Conservation (phyloP, 257 asterid genomes). For the Striga asiatica region DNA sequence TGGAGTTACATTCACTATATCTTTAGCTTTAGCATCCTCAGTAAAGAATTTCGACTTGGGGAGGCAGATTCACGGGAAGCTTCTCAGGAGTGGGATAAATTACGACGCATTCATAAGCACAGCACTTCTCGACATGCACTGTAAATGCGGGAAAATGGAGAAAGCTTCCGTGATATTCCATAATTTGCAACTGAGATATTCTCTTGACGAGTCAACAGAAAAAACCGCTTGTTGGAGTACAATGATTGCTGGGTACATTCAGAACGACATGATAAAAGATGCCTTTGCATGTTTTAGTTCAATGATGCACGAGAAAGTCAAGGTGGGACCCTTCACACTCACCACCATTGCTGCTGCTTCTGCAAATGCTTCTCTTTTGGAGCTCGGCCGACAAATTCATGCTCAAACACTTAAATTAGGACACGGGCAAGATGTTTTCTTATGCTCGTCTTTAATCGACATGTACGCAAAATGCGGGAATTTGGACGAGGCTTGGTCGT, state of each 20-base stretch:
- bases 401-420: conserved; percentile 44
- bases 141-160: conserved; percentile 57
- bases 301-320: conserved; percentile 34
- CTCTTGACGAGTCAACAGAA: conserved; percentile 24
- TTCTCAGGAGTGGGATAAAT: conserved; percentile 36
- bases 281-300: conserved; percentile 39
- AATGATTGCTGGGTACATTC: conserved; percentile 52
- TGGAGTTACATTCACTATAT: conserved; percentile 46
- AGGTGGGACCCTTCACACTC: conserved; percentile 42
- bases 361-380: conserved; percentile 35
- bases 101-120: conserved; percentile 35
- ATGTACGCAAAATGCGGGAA: conserved; percentile 82
- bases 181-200: conserved; percentile 17
- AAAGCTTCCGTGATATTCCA: conserved; percentile 41
- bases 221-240: conserved; percentile 47
- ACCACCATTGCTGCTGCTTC: conserved; percentile 44
- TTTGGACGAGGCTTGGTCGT: conserved; percentile 35
- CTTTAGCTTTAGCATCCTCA: conserved; percentile 44
- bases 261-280: conserved; percentile 40
- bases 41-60: conserved; percentile 41
- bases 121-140: conserved; percentile 66
- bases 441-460: conserved; percentile 50
- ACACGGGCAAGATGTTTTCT: conserved; percentile 31
- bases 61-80: conserved; percentile 51
- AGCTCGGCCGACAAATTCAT: conserved; percentile 73